Base-by-base conservation (phyloP, 73 alveolate species). In the Tetrahymena elliotti region DNA sequence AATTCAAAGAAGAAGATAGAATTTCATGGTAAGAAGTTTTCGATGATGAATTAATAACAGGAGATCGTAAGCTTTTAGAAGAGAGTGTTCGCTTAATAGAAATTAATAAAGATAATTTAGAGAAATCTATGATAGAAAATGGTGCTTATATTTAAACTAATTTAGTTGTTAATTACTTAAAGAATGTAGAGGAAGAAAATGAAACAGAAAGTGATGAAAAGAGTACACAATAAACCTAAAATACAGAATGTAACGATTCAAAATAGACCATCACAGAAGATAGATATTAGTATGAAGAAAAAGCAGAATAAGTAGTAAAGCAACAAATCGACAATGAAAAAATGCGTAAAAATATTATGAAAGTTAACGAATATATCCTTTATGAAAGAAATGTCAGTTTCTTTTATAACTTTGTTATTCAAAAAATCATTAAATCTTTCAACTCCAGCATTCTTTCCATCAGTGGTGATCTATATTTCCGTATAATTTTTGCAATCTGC, bases 331-430 rank as follows among this genome's bases (percentile, higher is more conserved):
- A 68, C 88, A 94, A 94, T 94, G 96, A 94, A 52, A 94, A 94
- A 84, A 94, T 84, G 93, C 68, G 95, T 31, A 94, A 94, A 94
- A 94, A 94, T 83, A 94, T 94, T n/a, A 94, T 94, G 96, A 94
- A 94, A 94, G 93, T 84, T 34, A 94, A 94, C 41, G 93, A 94
- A 52, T 94, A 94, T 53, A 84, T 94, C 37, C 53, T 94, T 27
- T 94, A 84, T 34, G 96, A 94, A 33, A 94, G 96, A 94, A 94
- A 94, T 92, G 93, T 94, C 52, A 94, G 95, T 27, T 94, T 94
- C 93, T 94, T 94, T 52, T 94, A 84, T 33, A 94, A 94, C 38
- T 94, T 94, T 40, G 96, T 94, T 16, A 94, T 94, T 33, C 52
- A 94, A 31, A 94, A 94, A 52, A 93, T 94, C 36, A 94, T 94